Base-by-base conservation (phyloP, 2,329 filamentous ascomycete species). In the Penicillium sp. region DNA sequence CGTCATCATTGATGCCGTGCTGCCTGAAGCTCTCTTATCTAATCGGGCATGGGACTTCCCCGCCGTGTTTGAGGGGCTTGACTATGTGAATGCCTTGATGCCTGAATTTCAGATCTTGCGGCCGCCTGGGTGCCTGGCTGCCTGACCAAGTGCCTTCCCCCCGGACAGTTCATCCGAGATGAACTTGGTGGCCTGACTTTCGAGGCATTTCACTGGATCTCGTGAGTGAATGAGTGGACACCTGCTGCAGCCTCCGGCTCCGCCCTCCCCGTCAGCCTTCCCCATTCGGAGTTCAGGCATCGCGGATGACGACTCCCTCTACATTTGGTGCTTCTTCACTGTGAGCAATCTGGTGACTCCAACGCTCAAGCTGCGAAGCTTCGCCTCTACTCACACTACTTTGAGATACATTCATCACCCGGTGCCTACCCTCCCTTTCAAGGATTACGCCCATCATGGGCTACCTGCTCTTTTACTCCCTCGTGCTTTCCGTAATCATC, bases 381-480 rank as follows among this genome's bases (percentile, higher is more conserved):
- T 36, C 9, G 25, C 41, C 25, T 36, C 11, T 25, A 9, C 18
- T 28, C 33, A 43, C 26, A 13, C 12, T 26, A n/a, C 7, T 4
- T 18, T 25, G 18, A 42, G 18, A 18, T 18, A 18, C 18, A 18
- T 18, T 18, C 18, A 18, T 2, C 18, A 3, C 3, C 18, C 18
- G 18, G 18, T 18, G 18, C 3, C 3, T 9, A 9, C 28, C 26
- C 26, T 11, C 5, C 18, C 25, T 37, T 12, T 27, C 37, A 9
- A n/a, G 18, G 28, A 27, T 13, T 4, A 36, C 27, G 33, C 28
- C 37, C 66, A 71, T 59, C 58, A 95, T 94, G 88, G 77, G 74
- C 54, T 93, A 65, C 54, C 59, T 90, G 74, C 67, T 94, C 55
- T 81, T 95, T 73, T 95, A 90, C 74, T 83, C 81, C 59, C 68